Conservation (phyloP, 495 filamentous ascomycete genomes). For the Thermothielavioides terrestris region DNA sequence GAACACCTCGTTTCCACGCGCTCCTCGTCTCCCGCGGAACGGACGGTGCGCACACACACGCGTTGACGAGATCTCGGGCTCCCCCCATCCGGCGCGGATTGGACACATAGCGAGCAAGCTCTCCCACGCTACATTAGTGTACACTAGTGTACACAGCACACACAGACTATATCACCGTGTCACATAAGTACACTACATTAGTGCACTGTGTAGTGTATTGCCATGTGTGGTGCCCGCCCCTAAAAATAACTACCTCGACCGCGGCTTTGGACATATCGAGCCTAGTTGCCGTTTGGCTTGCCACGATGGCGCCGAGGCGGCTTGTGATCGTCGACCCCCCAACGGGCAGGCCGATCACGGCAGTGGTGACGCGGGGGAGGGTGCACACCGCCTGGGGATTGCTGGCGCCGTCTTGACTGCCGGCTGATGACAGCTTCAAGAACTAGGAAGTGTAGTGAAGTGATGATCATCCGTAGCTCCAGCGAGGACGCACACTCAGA, state of each 20-base stretch:
- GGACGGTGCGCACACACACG: background rate
- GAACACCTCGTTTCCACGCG: background rate
- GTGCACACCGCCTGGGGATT: background rate
- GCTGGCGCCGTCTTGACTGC: too few relatives aligned
- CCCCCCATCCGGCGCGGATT: constrained; percentile 6
- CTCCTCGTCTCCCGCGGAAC: too few relatives aligned
- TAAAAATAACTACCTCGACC: constrained; percentile 18
- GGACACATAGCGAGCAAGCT: constrained; percentile 5
- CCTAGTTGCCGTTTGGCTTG: constrained; percentile 15
- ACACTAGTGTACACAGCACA: too few relatives aligned
- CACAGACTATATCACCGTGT: constrained; percentile 10
- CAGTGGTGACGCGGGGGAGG: background rate
- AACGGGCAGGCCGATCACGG: background rate
- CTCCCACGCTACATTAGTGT: constrained; percentile 9
- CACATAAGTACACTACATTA: too few relatives aligned
- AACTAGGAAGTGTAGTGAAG: too few relatives aligned
- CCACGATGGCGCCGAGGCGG: constrained; percentile 5
- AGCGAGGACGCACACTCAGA: too few relatives aligned
- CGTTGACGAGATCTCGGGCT: background rate
- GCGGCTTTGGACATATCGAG: constrained; percentile 10
- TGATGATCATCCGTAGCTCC: too few relatives aligned
- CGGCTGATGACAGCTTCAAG: too few relatives aligned
- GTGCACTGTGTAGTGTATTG: too few relatives aligned
- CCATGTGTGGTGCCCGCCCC: constrained; percentile 2
- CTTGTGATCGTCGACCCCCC: constrained; percentile 6